Percentiles rank a stretch among this genome's conserved stretches.
phyloP scores from a whole-genome alignment of 208 protist species.

The Herpetomonas tarakana region DNA sequence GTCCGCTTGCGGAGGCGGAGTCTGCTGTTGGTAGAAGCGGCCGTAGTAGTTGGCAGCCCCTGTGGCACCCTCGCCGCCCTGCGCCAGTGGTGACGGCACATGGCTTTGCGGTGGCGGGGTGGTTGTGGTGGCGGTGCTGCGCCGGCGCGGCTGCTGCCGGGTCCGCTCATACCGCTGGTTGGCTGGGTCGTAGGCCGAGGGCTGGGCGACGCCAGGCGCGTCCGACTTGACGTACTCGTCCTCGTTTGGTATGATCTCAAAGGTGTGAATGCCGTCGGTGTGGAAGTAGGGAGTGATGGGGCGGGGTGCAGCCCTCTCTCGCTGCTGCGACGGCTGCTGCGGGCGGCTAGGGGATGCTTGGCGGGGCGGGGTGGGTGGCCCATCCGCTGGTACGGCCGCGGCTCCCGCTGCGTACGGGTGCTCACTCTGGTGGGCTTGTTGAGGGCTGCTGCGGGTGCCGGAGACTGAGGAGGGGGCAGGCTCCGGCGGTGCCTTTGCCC shows the following conservation, averaged over 20 bases:
- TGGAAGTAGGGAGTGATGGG: not conserved
- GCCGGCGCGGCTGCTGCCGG: not conserved
- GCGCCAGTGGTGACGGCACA: not conserved
- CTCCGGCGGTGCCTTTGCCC: too few species aligned
- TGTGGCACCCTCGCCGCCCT: too few species aligned
- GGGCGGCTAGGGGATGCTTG: not conserved
- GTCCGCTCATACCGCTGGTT: not conserved
- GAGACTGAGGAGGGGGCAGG: too few species aligned
- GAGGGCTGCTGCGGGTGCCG: too few species aligned
- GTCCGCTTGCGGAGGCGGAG: not conserved
- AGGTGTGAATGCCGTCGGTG: constrained; percentile 2
- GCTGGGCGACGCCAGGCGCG: not conserved
- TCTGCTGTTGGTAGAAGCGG: not conserved
- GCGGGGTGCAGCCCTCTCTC: not conserved
- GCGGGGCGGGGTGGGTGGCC: too few species aligned
- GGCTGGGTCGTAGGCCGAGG: not conserved
- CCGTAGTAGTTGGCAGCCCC: not conserved
- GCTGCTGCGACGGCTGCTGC: not conserved
- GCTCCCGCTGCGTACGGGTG: too few species aligned
- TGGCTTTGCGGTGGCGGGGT: not conserved
- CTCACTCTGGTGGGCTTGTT: too few species aligned
- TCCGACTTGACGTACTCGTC: not conserved
- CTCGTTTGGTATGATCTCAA: constrained; percentile 1
- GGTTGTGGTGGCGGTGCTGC: not conserved
- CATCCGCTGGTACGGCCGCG: too few species aligned